A percentile compares a stretch with the other conserved stretches of the same genome.
Evolutionary conservation across 768 basidiomycete species (phyloP).

Genomic region (Lentinula aciculospora): DNA sequence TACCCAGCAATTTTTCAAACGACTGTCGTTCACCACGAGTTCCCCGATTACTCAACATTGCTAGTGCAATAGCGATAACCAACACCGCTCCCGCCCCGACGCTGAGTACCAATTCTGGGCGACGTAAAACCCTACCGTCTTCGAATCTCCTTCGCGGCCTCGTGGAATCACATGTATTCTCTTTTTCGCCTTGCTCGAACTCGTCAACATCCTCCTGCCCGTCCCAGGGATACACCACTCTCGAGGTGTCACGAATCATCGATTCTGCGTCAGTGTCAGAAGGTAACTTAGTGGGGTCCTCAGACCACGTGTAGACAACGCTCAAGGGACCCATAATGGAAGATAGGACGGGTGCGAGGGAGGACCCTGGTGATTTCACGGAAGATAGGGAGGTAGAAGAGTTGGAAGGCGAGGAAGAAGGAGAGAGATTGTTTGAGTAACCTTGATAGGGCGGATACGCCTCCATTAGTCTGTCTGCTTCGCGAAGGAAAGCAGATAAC

Average conservation of each 20-base stretch:
- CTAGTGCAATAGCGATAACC: conserved; percentile 66
- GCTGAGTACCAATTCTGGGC: conserved; percentile 15
- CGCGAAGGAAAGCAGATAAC: background rate
- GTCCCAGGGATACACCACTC: conserved; percentile 49
- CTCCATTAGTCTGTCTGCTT: background rate
- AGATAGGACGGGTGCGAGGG: conserved; percentile 45
- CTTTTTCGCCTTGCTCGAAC: conserved; percentile 16
- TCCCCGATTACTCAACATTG: conserved; percentile 35
- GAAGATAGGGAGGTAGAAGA: conserved; percentile 33
- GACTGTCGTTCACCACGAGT: background rate
- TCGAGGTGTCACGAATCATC: conserved; percentile 49
- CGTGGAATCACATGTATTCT: conserved; percentile 11
- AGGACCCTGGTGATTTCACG: conserved; percentile 48
- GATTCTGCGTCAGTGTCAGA: conserved; percentile 53
- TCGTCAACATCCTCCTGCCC: conserved; percentile 5
- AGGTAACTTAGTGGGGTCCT: conserved; percentile 35
- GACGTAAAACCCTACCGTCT: conserved; percentile 12
- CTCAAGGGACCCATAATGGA: conserved; percentile 77
- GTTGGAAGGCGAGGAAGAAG: conserved; percentile 1
- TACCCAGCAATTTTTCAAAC: background rate
- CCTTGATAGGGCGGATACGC: background rate
- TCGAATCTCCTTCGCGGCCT: conserved; percentile 7
- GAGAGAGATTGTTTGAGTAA: background rate
- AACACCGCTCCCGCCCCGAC: conserved; percentile 50
- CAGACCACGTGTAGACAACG: conserved; percentile 70